A percentile compares a stretch with the other conserved stretches of the same genome.
These are phyloP conservation scores for Xanthoconium stramineum DNA, from an alignment of 768 basidiomycete genomes.

Conservation along the genomic window DNA sequence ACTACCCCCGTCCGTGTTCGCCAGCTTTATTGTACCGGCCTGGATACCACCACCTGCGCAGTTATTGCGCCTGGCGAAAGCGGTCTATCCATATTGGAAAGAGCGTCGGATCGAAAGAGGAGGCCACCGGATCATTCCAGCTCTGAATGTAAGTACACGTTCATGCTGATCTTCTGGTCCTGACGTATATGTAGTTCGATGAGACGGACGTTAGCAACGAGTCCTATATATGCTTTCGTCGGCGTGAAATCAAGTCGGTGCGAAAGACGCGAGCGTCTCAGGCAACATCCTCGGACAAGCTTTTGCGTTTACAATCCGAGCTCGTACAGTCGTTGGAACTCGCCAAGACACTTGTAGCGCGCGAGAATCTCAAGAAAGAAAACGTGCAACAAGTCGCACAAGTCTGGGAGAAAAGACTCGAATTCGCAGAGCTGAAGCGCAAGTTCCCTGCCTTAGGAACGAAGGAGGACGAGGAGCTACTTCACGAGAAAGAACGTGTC, in stretches of 20 bases:
- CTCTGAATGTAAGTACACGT: conserved; percentile 67
- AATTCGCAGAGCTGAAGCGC: conserved; percentile 76
- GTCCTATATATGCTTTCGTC: conserved; percentile 95
- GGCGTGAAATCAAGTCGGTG: conserved; percentile 89
- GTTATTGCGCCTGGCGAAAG: conserved; percentile 66
- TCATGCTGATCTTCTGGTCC: neutral
- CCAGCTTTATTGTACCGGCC: conserved; percentile 61
- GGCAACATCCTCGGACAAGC: conserved; percentile 83
- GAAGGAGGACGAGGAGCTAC: conserved; percentile 68
- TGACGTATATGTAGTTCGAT: conserved; percentile 54
- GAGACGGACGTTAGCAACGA: conserved; percentile 88
- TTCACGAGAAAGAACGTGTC: conserved; percentile 68
- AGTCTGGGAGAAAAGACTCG: conserved; percentile 78
- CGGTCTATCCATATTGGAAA: conserved; percentile 87
- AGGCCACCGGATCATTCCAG: conserved; percentile 84
- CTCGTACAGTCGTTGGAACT: conserved; percentile 70
- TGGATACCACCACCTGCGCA: conserved; percentile 64
- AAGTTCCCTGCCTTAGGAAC: conserved; percentile 59
- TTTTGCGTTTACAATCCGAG: conserved; percentile 77
- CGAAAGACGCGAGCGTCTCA: conserved; percentile 94
- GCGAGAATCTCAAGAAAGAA: conserved; percentile 78
- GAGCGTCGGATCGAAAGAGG: conserved; percentile 74
- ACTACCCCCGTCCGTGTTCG: conserved; percentile 61
- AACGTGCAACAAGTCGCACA: conserved; percentile 51
- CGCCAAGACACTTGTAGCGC: conserved; percentile 59